Evolutionary conservation across 176 grass and related monocot species (phyloP), one percentile per base, ranked within the genome.

Genomic region (Puccinellia tenuiflora): DNA sequence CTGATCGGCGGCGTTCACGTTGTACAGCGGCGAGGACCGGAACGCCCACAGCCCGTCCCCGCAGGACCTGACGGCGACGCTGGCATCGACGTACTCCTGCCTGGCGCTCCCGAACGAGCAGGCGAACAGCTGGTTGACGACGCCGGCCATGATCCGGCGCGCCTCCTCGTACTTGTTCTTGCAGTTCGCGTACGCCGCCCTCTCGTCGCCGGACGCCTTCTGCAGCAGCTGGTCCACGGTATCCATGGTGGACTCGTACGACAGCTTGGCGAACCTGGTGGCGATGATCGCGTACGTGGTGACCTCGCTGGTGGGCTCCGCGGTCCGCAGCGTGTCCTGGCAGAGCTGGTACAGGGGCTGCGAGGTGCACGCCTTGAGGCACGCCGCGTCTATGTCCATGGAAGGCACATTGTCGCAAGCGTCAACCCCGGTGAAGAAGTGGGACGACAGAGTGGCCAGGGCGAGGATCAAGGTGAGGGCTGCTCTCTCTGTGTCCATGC

Each of bases 241-340:
- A 3, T 29, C 57, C 85, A 66, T 38, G 24, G 68, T 75, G 33
- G 37, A 25, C 24, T 75, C 69, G 78, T 86, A 81, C 20, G 85
- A 31, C 20, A 2, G 3, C 69, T 12, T 24, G 25, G 59, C 69
- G 57, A 3, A 5, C 13, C 25, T 42, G 57, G 46, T 26, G 14
- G 85, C 85, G 3, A 24, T 15, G 25, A 66, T 1, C 11, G 50
- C 78, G 85, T 75, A 86, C 0, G 9, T 55, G 1, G 78, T 56
- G 7, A 46, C 34, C 78, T 81, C 85, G 8, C 69, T 46, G 13
- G 1, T 0, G 20, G n/a, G 68, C 5, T 71, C 34, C 20, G 25
- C 59, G 57, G 42, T 3, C 33, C 16, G 47, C 26, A 87, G 85
- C 20, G 47, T 75, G 46, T 74, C 21, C 3, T n/a, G 45, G 70